Evolutionary conservation across 345 rosid genomes (phyloP).

Genomic region (Boechera divaricarpa): DNA sequence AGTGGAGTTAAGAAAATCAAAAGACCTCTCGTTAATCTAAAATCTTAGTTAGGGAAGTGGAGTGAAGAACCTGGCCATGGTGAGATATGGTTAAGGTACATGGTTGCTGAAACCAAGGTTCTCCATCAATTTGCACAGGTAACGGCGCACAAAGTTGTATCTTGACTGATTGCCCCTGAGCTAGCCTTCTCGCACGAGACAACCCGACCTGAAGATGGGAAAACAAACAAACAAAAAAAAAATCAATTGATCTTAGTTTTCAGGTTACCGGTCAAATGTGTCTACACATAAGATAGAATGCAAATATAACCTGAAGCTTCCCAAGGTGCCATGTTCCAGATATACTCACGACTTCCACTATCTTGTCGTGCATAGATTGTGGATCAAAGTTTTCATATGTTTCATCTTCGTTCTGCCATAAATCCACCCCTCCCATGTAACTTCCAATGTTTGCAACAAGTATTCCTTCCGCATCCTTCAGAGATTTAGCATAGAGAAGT

Average conservation of each 20-base stretch:
- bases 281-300: conserved; percentile 6
- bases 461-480: conserved; percentile 89
- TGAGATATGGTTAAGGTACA: conserved; percentile 82
- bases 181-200: conserved; percentile 93
- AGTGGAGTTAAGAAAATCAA: neutral
- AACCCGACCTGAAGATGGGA: conserved; percentile 72
- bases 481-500: conserved; percentile 27
- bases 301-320: conserved; percentile 58
- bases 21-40: neutral
- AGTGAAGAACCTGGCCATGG: conserved; percentile 78
- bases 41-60: neutral
- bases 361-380: conserved; percentile 89
- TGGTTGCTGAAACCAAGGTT: conserved; percentile 91
- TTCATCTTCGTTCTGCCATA: conserved; percentile 94
- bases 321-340: conserved; percentile 98
- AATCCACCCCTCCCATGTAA: conserved; percentile 95
- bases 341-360: conserved; percentile 86
- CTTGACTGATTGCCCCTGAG: conserved; percentile 91
- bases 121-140: conserved; percentile 97
- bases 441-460: conserved; percentile 94
- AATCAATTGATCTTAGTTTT: neutral
- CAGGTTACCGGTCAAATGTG: neutral
- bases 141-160: conserved; percentile 79
- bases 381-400: conserved; percentile 76
- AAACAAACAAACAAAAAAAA: neutral